Percentiles rank a stretch among this genome's conserved stretches.
These are phyloP conservation scores for Colletotrichum tofieldiae DNA, from an alignment of 2,329 filamentous ascomycete genomes.

Conservation along the genomic window DNA sequence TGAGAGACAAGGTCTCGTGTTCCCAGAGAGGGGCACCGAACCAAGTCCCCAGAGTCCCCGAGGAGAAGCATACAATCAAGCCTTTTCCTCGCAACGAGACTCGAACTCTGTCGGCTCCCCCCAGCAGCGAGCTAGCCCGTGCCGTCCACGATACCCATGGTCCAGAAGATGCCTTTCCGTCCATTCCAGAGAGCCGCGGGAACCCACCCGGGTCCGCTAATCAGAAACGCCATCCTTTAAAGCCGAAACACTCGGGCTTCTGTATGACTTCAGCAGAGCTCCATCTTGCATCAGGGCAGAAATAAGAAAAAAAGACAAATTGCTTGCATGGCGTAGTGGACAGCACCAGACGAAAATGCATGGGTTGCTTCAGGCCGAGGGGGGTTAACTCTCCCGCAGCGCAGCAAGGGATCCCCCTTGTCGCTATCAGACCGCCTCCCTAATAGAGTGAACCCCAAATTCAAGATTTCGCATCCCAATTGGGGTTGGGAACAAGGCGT, in stretches of 20 bases:
- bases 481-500: not conserved
- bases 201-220: slow-evolving; percentile 26
- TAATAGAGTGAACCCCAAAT: not conserved
- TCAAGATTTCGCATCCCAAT: not conserved
- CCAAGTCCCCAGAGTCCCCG: not conserved
- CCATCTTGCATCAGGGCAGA: not conserved
- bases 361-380: not conserved
- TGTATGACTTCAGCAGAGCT: slow-evolving; percentile 15
- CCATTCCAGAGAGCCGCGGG: not conserved
- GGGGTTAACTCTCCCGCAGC: not conserved
- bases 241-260: slow-evolving; percentile 29
- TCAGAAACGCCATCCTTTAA: slow-evolving; percentile 27
- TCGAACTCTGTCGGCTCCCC: not conserved
- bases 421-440: not conserved
- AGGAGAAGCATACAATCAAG: not conserved
- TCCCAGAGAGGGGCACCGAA: not conserved
- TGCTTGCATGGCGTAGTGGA: not conserved
- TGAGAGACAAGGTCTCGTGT: not conserved
- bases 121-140: not conserved
- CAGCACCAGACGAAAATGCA: not conserved
- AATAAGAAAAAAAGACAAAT: not conserved
- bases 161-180: not conserved
- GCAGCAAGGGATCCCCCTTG: not conserved
- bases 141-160: not conserved
- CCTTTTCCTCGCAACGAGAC: too few relatives aligned